A percentile compares a stretch with the other conserved stretches of the same genome.
Evolutionary conservation across 768 basidiomycete genomes (phyloP).

Genomic region (Lanmaoa pseudosensibilis): DNA sequence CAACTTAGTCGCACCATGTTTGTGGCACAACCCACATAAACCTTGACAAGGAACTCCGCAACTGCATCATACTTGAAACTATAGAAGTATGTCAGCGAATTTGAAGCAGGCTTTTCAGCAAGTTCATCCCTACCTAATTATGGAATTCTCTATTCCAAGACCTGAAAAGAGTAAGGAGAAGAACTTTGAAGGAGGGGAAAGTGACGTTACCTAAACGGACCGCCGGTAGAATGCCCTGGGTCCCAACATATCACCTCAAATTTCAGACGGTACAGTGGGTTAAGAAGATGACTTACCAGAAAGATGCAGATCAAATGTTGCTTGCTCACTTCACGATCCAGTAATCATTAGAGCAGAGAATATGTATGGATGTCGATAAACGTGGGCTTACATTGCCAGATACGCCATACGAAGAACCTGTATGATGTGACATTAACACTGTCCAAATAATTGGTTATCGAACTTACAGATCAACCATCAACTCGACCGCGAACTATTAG

Average conservation of each 20-base stretch:
- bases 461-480: slow-evolving; percentile 6
- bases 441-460: neutral
- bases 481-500: neutral
- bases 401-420: slow-evolving; percentile 22
- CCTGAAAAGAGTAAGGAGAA: neutral
- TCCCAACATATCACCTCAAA: neutral
- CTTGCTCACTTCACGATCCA: slow-evolving; percentile 9
- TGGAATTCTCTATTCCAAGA: slow-evolving; percentile 8
- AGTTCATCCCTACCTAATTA: neutral
- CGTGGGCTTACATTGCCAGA: slow-evolving; percentile 15
- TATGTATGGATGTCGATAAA: neutral
- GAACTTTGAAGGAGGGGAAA: neutral
- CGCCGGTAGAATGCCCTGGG: slow-evolving; percentile 8
- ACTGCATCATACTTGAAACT: slow-evolving; percentile 4
- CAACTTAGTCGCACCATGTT: neutral
- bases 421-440: neutral
- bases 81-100: neutral
- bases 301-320: slow-evolving; percentile 6
- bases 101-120: neutral
- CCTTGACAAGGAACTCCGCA: neutral
- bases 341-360: neutral
- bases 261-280: neutral
- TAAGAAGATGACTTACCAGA: slow-evolving; percentile 8
- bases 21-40: neutral
- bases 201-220: slow-evolving; percentile 6